Evolutionary conservation across 345 rosid species (phyloP), one percentile per base, ranked within the genome.

Genomic region (Aquilaria sinensis): DNA sequence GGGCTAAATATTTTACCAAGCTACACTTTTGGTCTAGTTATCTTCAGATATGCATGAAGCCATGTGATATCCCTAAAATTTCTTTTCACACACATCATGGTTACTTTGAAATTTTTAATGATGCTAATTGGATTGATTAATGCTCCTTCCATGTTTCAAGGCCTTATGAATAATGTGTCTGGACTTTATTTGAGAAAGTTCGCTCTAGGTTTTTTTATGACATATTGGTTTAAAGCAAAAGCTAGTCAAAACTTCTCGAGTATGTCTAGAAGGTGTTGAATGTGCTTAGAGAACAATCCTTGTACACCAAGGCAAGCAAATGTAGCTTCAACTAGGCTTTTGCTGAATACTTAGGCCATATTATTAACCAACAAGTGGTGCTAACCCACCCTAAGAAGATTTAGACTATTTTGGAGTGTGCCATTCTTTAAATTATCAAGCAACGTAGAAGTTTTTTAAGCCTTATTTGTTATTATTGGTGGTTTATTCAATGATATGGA

Each of bases 261-360:
- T 47, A 58, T 58, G 6, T 58, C 9, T 1, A 47, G 13, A 9
- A 47, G 13, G 50, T 47, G 13, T 47, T 47, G 1, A 9, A 47
- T 9, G 9, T 47, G 50, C 13, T 47, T 8, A 47, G 50, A 47
- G 10, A 47, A 47, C 50, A 47, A 1, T 13, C 9, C 10, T 13
- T 51, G 0, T 9, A 14, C 1, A 32, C 13, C 1, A 63, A 63
- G 4, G 7, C 3, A 34, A 10, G 8, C 0, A 65, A 55, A 11
- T 57, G 56, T 14, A 0, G 0, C 1, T 66, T 66, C 33, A 47
- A 1, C 3, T 15, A 14, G 12, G 2, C 2, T 0, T 1, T 29
- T 7, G 9, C 56, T 3, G 47, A 56, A 1, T 65, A 56, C 14
- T 12, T 65, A 29, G 67, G 62, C 37, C 56, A 65, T 45, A 12